Percentiles rank a stretch among this genome's conserved stretches.
phyloP scores from a whole-genome alignment of 1,284 basidiomycete genomes.

The Fistulinella cinereoalba region DNA sequence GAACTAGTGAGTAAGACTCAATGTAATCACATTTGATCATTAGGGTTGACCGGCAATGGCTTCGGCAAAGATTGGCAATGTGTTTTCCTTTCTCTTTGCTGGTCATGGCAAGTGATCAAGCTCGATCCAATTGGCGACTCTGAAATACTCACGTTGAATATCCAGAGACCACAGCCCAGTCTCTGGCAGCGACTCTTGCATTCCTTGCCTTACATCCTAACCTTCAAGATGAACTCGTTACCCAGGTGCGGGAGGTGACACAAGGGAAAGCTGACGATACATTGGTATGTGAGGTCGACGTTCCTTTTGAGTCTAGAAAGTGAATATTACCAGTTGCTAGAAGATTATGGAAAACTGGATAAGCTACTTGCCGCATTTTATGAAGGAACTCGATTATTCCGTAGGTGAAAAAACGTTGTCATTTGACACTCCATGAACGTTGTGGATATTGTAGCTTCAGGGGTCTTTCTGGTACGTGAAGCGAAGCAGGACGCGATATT shows the following conservation, averaged over 20 bases:
- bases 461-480: background rate
- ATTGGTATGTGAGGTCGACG: constrained; percentile 34
- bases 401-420: background rate
- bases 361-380: constrained; percentile 45
- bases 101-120: constrained; percentile 48
- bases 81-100: constrained; percentile 51
- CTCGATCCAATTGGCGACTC: background rate
- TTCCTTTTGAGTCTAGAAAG: constrained; percentile 20
- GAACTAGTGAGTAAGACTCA: constrained; percentile 42
- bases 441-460: background rate
- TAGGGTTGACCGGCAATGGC: background rate
- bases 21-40: background rate
- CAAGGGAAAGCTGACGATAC: constrained; percentile 40
- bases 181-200: constrained; percentile 42
- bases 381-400: constrained; percentile 26
- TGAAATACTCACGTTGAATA: too few species aligned
- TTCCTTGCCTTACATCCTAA: constrained; percentile 42
- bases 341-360: constrained; percentile 43
- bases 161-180: constrained; percentile 50
- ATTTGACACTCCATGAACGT: background rate
- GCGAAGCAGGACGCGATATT: background rate
- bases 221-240: constrained; percentile 46
- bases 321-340: constrained; percentile 13
- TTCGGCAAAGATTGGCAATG: constrained; percentile 45
- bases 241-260: constrained; percentile 38